Base-by-base conservation (phyloP, 345 rosid genomes). In the Melastoma malabathricum region DNA sequence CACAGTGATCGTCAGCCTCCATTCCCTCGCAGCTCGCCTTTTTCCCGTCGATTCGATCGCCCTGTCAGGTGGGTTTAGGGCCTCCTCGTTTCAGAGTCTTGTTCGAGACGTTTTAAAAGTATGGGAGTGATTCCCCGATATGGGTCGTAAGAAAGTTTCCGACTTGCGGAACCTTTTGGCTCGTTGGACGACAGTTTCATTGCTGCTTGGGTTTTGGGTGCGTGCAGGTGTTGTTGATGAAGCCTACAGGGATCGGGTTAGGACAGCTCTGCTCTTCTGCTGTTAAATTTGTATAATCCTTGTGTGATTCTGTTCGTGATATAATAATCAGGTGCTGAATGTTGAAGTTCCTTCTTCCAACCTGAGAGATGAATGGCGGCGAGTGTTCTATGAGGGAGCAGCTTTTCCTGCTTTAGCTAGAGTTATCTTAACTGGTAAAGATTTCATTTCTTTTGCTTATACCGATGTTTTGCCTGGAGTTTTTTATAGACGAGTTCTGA, bases 331-430 rank as follows among this genome's bases (percentile, higher is more conserved):
- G 96, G 56, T 80, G 51, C 64, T 58, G 20, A 60, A 60, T 34
- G 60, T 64, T 2, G 55, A 70, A 50, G 64, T 59, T 54, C 77
- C 80, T 66, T 69, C 71, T 5, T 59, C 57, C 57, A 60, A 69
- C 18, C 83, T 80, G 68, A 82, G 83, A 65, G 60, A 52, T 5
- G 68, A 68, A 39, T 73, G 64, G 72, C 75, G 77, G 73, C 70
- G 43, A 43, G 66, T 68, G 20, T 87, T 92, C 62, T 92, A 80
- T 29, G 52, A 34, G 43, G 95, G 98, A 31, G 75, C 81, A 67
- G 89, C 87, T 39, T 92, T 87, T 64, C 86, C 82, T 3, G 53
- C 80, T 52, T 61, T 92, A 34, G 75, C 96, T 56, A 67, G 79
- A 46, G 74, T 82, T 64, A 67, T 92, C 60, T 71, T 92, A 38